Percentiles rank a stretch among this genome's conserved stretches.
Evolutionary conservation across 2,329 filamentous ascomycete species (phyloP).

Genomic region (Colletotrichum agaves): DNA sequence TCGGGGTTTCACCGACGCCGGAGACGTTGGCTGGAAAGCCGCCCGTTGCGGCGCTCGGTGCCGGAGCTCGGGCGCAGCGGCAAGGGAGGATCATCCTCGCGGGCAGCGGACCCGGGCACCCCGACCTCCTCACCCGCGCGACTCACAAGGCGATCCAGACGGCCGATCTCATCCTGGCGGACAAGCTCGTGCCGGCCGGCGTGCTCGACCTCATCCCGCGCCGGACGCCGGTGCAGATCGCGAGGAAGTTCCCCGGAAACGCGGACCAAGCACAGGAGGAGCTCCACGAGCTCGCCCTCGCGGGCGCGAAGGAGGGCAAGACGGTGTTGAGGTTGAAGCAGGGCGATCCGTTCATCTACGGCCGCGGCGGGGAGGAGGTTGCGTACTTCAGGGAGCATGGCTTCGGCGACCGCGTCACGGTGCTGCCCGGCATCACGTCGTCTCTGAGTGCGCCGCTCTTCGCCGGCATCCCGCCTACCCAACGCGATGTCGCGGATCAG

Average conservation of each 20-base stretch:
- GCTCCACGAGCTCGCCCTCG: slow-evolving; percentile 81
- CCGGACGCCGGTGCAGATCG: slow-evolving; percentile 88
- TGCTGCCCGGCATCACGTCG: slow-evolving; percentile 91
- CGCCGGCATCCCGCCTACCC: slow-evolving; percentile 86
- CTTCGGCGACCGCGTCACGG: slow-evolving; percentile 69
- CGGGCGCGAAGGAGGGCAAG: slow-evolving; percentile 72
- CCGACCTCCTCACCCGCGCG: slow-evolving; percentile 86
- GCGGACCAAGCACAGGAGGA: slow-evolving; percentile 94
- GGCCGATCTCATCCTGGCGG: slow-evolving; percentile 83
- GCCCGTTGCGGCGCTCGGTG: not conserved
- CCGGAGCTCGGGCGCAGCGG: slow-evolving; percentile 25
- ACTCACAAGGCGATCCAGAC: slow-evolving; percentile 80
- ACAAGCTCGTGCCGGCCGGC: slow-evolving; percentile 85
- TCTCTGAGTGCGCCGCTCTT: slow-evolving; percentile 90
- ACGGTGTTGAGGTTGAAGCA: slow-evolving; percentile 93
- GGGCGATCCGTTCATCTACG: slow-evolving; percentile 96
- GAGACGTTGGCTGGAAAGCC: not conserved
- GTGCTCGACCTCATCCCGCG: slow-evolving; percentile 92
- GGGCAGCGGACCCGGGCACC: slow-evolving; percentile 92
- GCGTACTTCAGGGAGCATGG: slow-evolving; percentile 82
- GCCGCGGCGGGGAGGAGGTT: slow-evolving; percentile 92
- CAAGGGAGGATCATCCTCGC: slow-evolving; percentile 85
- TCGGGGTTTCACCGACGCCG: not conserved
- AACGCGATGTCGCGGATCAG: slow-evolving; percentile 90
- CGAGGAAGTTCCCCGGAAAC: slow-evolving; percentile 97